These are phyloP conservation scores for Penicillium ochrochloron DNA, from an alignment of 495 filamentous ascomycete genomes.

Conservation along the genomic window DNA sequence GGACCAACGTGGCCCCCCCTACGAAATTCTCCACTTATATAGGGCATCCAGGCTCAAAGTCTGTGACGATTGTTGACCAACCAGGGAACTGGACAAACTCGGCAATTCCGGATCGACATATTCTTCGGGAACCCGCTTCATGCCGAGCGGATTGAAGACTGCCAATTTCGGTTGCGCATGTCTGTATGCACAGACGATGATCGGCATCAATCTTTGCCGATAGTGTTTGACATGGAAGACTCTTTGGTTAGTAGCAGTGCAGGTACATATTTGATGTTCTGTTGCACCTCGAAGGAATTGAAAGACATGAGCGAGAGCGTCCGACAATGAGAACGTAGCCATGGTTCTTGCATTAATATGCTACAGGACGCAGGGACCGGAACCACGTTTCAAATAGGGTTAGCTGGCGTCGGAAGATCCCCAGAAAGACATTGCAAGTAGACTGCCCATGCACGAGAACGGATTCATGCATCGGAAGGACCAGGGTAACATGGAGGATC, in stretches of 20 bases:
- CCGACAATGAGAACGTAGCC: too few relatives aligned
- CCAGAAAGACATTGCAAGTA: too few relatives aligned
- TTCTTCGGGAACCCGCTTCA: slow-evolving; percentile 1
- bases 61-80: background rate
- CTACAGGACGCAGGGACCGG: too few relatives aligned
- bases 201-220: slow-evolving; percentile 16
- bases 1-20: background rate
- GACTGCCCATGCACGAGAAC: too few relatives aligned
- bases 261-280: too few relatives aligned
- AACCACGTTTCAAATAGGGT: too few relatives aligned
- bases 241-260: background rate
- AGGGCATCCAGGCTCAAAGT: background rate
- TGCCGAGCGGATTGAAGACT: background rate
- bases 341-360: too few relatives aligned
- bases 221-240: background rate
- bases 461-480: too few relatives aligned
- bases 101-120: slow-evolving; percentile 23
- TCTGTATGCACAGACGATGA: slow-evolving; percentile 11
- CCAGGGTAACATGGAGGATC: too few relatives aligned
- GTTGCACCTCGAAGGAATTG: too few relatives aligned
- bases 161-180: slow-evolving; percentile 12
- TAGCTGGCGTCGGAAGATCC: too few relatives aligned
- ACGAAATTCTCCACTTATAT: background rate
- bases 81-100: background rate
- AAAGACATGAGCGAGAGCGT: too few relatives aligned